phyloP scores from a whole-genome alignment of 805 yeast genomes.

The Millerozyma miso region DNA sequence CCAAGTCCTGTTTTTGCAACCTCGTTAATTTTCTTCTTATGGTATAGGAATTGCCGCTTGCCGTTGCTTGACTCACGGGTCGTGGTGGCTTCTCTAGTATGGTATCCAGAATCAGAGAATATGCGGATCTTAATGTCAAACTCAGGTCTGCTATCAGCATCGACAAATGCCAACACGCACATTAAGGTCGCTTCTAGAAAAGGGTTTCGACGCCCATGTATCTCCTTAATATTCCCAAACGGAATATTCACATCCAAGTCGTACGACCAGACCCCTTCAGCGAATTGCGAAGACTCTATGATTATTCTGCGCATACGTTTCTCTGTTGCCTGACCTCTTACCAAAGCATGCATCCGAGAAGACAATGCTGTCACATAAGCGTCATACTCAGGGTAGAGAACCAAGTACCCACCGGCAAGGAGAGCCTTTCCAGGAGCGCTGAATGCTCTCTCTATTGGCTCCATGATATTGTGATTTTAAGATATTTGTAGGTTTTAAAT shows the following conservation, averaged over 20 bases:
- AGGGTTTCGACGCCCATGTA: conserved; percentile 51
- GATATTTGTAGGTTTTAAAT: not conserved
- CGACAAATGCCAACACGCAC: conserved; percentile 52
- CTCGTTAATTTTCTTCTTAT: conserved; percentile 52
- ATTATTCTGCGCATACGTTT: conserved; percentile 25
- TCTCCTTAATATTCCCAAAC: conserved; percentile 20
- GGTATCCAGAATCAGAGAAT: conserved; percentile 85
- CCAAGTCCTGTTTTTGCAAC: conserved; percentile 96
- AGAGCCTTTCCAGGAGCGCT: conserved; percentile 97
- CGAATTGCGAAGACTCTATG: conserved; percentile 75
- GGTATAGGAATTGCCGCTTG: conserved; percentile 51
- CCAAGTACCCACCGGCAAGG: conserved; percentile 92
- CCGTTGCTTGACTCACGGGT: conserved; percentile 32
- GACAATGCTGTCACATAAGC: conserved; percentile 86
- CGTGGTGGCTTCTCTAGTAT: conserved; percentile 58
- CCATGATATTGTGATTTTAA: not conserved
- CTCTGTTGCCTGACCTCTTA: conserved; percentile 13
- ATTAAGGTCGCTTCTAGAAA: conserved; percentile 64
- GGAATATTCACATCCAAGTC: conserved; percentile 15
- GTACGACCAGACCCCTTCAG: conserved; percentile 66
- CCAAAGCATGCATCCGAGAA: conserved; percentile 81
- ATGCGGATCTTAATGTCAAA: conserved; percentile 50
- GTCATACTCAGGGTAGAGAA: conserved; percentile 68
- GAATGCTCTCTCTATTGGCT: conserved; percentile 42
- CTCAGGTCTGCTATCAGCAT: conserved; percentile 17